Base-by-base conservation (phyloP, 768 basidiomycete species). In the Pleurotus sapidus region DNA sequence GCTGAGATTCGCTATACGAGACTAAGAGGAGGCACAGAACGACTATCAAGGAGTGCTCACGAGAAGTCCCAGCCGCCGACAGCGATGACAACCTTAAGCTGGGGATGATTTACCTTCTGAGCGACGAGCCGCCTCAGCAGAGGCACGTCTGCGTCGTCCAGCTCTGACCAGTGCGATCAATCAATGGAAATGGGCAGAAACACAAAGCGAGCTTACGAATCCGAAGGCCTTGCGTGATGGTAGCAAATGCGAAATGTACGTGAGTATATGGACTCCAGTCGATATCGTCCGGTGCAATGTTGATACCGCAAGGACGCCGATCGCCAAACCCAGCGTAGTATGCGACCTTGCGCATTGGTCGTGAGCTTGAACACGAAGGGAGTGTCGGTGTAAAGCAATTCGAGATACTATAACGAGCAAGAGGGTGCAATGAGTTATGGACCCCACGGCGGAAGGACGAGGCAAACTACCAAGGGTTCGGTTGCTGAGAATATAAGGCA, bases 271-370 rank as follows among this genome's bases (percentile, higher is more conserved):
- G 59, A n/a, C 46, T 20, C 55, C 57, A 59, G 49, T 67, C 46
- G 37, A 64, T 61, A 14, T 64, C 48, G 18, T 57, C 53, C 23
- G 62, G 61, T 25, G 25, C 49, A 2, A 63, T 54, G 38, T 56
- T 51, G 9, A 5, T 45, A 23, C 48, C 55, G 23, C 60, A 63
- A 6, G 48, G 17, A 5, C 65, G 48, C n/a, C 57, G 54, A 38
- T 60, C 51, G 8, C 58, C 65, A 60, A 60, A 66, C 3, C 65
- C 65, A 0, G 62, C 65, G 43, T 65, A 66, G 56, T 66, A 65
- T 1, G 60, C 65, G 30, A 66, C 49, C 18, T 64, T 64, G 7
- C 64, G 45, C n/a, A 20, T 55, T 11, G 56, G 20, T 12, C 50
- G 45, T 15, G 51, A 30, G 2, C 57, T 42, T 9, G 25, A 20